Evolutionary conservation across 2,329 filamentous ascomycete genomes (phyloP), one percentile per base, ranked within the genome.

Genomic region (Aspergillus pseudoglaucus): DNA sequence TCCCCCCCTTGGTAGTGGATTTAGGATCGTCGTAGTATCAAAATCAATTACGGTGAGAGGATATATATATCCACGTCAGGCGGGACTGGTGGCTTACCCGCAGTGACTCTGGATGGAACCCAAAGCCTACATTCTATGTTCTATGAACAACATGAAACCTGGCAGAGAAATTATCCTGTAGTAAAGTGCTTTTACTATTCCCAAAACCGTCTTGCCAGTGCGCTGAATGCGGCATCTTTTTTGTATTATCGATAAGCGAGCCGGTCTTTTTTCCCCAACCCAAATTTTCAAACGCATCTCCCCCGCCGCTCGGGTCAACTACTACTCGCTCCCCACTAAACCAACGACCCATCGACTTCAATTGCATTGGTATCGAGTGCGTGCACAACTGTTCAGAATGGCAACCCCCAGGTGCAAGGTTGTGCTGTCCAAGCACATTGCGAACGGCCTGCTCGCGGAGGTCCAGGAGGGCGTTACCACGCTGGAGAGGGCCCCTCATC

Each of bases 341-440:
- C 33, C 25, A 30, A 12, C 25, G 10, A 30, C 4, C 25, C 5
- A 12, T 30, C 25, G 25, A 30, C 25, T 30, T 10, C 25, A 30
- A 12, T 30, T 30, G 10, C 25, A 30, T 30, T 30, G 25, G 25
- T 10, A 30, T 30, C 25, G 25, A 30, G 25, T 30, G 9, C 10
- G 25, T 30, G 25, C 25, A 30, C 25, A 12, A 10, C 25, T 30
- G 4, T 30, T 30, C 32, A 44, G 43, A 47, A 69, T 70, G 67
- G 62, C 66, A 47, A 59, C 30, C 52, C 59, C 18, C 32, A 66
- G 87, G 63, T 97, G 93, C 82, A 96, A 95, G 80, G 90, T 96
- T 68, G 81, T 97, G 61, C 81, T 95, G 59, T 88, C 91, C 50
- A 86, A 87, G 59, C 86, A 84, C 59, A 90, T 98, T 62, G 89